These are phyloP conservation scores for Lentinula detonsa DNA, from an alignment of 768 basidiomycete species.

Conservation along the genomic window DNA sequence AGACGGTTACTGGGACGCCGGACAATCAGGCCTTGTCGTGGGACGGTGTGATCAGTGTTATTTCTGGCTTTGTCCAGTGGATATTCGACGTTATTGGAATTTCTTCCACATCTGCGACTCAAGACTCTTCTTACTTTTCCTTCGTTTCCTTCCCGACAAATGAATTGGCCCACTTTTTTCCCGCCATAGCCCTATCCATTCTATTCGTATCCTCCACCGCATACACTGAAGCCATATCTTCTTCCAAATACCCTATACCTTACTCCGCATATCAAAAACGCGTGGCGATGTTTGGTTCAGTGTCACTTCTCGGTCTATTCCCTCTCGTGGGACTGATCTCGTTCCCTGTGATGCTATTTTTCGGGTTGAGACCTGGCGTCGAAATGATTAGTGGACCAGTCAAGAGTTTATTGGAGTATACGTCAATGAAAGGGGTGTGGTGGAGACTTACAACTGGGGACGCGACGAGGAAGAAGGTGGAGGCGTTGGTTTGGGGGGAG, in stretches of 20 bases:
- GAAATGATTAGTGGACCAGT: background rate
- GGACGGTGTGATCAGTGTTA: slow-evolving; percentile 22
- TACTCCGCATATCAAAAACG: slow-evolving; percentile 72
- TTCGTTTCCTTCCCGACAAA: background rate
- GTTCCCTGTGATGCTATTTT: background rate
- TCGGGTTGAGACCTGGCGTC: background rate
- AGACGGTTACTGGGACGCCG: slow-evolving; percentile 9
- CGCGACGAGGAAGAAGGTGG: background rate
- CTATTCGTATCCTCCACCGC: slow-evolving; percentile 76
- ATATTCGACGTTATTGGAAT: background rate
- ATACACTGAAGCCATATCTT: slow-evolving; percentile 78
- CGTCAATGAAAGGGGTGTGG: background rate
- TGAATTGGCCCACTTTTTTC: slow-evolving; percentile 17
- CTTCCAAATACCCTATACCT: slow-evolving; percentile 61
- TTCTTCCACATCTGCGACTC: background rate
- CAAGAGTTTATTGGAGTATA: background rate
- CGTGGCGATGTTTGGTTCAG: slow-evolving; percentile 70
- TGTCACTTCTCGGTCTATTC: background rate
- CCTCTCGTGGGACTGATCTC: background rate
- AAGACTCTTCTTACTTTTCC: too few species aligned
- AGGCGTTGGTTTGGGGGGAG: slow-evolving; percentile 1
- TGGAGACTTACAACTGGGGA: slow-evolving; percentile 17
- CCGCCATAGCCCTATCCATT: slow-evolving; percentile 54
- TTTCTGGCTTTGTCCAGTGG: slow-evolving; percentile 18
- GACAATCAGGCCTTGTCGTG: slow-evolving; percentile 14